Evolutionary conservation across 1,139 yeast genomes (phyloP).

Genomic region (Hansenula lynferdii): DNA sequence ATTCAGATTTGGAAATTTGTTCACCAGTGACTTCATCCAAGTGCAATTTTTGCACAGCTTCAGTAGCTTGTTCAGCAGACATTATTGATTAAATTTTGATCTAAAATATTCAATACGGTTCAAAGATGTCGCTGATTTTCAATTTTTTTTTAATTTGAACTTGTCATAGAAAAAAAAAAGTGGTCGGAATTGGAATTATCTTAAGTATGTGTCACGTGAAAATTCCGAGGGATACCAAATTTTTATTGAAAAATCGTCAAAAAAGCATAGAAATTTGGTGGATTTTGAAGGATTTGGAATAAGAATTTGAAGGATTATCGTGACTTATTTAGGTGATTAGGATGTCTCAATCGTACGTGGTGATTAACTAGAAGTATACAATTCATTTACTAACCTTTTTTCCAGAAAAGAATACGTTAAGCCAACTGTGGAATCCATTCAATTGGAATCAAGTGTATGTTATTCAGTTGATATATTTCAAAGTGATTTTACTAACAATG

Average conservation of each 20-base stretch:
- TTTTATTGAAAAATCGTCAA: no score
- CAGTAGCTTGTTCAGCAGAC: conserved; percentile 55
- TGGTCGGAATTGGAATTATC: no score
- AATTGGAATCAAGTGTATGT: conserved; percentile 10
- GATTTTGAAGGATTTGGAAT: no score
- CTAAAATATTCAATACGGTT: no score
- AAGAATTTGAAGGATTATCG: background rate
- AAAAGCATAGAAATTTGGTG: no score
- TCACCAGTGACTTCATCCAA: conserved; percentile 96
- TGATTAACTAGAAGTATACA: background rate
- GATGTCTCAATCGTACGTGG: conserved; percentile 1
- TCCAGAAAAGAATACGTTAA: conserved; percentile 2
- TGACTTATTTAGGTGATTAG: background rate
- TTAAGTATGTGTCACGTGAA: no score
- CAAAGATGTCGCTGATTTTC: conserved; percentile 1
- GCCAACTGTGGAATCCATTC: background rate
- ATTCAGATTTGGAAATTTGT: conserved; percentile 92
- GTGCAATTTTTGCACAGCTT: conserved; percentile 75
- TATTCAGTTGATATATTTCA: no score
- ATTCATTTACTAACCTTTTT: background rate
- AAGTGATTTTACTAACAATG: background rate
- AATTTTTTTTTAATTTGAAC: background rate
- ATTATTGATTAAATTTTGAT: conserved; percentile 5
- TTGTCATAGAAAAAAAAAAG: no score
- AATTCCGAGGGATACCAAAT: no score